Percentiles rank a stretch among this genome's conserved stretches.
These are phyloP conservation scores for Solanum chaucha DNA, from an alignment of 257 asterid genomes.

Conservation along the genomic window DNA sequence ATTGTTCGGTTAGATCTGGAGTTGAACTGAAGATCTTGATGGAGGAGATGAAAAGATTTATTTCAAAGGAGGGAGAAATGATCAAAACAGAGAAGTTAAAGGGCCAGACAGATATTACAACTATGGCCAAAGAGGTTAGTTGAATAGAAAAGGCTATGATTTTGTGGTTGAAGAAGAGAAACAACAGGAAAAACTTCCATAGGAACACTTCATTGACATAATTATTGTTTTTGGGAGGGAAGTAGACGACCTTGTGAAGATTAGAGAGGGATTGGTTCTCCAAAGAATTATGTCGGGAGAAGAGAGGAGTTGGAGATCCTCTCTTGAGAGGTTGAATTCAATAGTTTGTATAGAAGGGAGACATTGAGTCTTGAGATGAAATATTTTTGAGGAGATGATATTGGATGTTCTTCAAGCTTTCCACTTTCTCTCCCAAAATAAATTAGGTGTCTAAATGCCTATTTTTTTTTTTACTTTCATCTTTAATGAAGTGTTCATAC, in stretches of 20 bases:
- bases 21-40: neutral
- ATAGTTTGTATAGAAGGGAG: neutral
- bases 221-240: neutral
- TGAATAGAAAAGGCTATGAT: neutral
- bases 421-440: neutral
- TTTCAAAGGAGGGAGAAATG: neutral
- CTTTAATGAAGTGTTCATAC: neutral
- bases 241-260: neutral
- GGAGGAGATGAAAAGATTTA: neutral
- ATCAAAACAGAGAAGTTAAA: neutral
- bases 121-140: neutral
- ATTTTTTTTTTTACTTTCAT: neutral
- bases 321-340: neutral
- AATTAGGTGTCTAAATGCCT: neutral
- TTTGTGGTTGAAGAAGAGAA: neutral
- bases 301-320: neutral
- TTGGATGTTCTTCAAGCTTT: neutral
- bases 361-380: neutral
- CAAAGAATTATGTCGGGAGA: neutral
- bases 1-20: neutral
- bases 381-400: neutral
- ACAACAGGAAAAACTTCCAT: neutral
- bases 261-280: neutral
- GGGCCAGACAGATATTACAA: neutral
- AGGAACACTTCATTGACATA: neutral